These are phyloP conservation scores for Skeletonema grethae DNA, from an alignment of 108 stramenopile species.

Conservation along the genomic window DNA sequence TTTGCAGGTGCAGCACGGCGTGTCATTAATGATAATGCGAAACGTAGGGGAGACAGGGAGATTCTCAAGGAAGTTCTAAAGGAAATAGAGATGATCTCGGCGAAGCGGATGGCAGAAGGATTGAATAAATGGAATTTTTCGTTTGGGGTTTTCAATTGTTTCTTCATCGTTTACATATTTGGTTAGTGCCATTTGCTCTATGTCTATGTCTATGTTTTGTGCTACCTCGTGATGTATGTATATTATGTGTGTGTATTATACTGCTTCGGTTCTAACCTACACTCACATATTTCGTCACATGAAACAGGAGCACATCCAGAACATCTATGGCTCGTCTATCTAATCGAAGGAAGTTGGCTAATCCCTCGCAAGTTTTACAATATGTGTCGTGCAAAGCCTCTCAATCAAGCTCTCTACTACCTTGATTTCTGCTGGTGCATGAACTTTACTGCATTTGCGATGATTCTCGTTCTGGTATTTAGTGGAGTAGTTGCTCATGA, in stretches of 20 bases:
- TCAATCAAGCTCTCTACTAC: conserved; percentile 53
- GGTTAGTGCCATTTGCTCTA: neutral
- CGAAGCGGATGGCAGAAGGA: conserved; percentile 41
- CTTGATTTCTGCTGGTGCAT: conserved; percentile 66
- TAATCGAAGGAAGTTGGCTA: conserved; percentile 43
- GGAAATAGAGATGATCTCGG: conserved; percentile 41
- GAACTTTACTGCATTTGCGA: conserved; percentile 40
- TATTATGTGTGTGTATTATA: neutral
- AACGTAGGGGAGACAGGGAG: conserved; percentile 29
- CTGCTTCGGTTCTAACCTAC: neutral
- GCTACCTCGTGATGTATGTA: too few species aligned
- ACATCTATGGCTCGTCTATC: conserved; percentile 57
- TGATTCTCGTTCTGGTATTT: conserved; percentile 23
- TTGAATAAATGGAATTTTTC: conserved; percentile 56
- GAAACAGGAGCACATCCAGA: conserved; percentile 39
- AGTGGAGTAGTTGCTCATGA: neutral
- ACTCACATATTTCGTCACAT: neutral
- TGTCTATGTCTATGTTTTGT: neutral
- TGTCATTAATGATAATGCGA: neutral
- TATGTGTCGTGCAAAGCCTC: conserved; percentile 48
- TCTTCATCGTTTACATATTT: conserved; percentile 48
- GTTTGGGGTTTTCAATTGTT: conserved; percentile 50
- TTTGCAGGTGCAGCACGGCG: neutral
- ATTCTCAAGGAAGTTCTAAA: conserved; percentile 44
- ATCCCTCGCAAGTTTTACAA: conserved; percentile 37